These are phyloP conservation scores for Podaxis sp. DNA, from an alignment of 768 basidiomycete species.

Conservation along the genomic window DNA sequence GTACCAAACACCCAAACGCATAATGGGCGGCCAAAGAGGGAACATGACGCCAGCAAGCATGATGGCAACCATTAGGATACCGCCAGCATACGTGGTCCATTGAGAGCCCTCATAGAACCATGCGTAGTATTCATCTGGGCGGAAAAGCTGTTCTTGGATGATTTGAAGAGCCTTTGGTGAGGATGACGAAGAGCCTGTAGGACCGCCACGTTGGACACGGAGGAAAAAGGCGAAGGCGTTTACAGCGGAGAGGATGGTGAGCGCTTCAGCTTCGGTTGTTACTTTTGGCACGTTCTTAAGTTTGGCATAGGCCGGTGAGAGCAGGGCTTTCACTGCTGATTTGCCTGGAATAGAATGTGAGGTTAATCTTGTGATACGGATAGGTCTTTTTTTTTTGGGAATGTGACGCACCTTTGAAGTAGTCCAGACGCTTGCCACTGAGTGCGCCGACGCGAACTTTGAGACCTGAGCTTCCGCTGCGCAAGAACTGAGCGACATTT, in stretches of 20 bases:
- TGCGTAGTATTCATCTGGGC: conserved; percentile 82
- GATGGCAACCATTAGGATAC: conserved; percentile 85
- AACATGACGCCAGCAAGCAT: conserved; percentile 99
- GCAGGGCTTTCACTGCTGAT: conserved; percentile 87
- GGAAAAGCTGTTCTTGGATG: conserved; percentile 77
- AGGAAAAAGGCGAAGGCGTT: conserved; percentile 91
- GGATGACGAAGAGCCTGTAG: conserved; percentile 58
- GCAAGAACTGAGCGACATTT: conserved; percentile 83
- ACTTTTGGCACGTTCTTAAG: conserved; percentile 76
- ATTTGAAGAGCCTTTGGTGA: conserved; percentile 82
- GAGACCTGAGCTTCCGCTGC: conserved; percentile 82
- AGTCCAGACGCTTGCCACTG: conserved; percentile 93
- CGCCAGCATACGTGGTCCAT: conserved; percentile 90
- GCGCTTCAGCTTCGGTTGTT: conserved; percentile 74
- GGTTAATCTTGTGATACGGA: background rate
- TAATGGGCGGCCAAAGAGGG: conserved; percentile 93
- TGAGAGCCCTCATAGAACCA: conserved; percentile 98
- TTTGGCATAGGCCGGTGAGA: conserved; percentile 90
- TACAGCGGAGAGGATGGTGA: conserved; percentile 59
- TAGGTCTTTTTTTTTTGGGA: background rate
- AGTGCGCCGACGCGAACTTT: conserved; percentile 88
- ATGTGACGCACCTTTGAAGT: conserved; percentile 86
- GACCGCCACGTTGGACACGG: conserved; percentile 78
- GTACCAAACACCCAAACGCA: conserved; percentile 96
- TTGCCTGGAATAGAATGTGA: conserved; percentile 56